A percentile compares a stretch with the other conserved stretches of the same genome.
Conservation (phyloP, 2,329 filamentous ascomycete genomes). For the Leptosphaerulina australis region DNA sequence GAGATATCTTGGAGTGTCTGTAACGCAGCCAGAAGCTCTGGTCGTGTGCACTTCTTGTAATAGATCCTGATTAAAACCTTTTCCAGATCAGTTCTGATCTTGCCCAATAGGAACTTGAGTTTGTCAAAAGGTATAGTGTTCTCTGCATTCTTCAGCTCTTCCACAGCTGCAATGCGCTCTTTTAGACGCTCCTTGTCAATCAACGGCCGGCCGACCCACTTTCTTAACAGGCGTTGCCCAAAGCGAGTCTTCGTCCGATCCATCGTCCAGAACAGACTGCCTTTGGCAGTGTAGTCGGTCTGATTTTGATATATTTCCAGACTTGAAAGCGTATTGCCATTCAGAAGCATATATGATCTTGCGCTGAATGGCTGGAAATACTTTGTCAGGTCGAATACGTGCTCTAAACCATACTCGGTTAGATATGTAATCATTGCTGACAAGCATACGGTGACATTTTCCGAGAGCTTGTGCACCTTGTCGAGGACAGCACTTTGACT, state of each 20-base stretch:
- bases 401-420: conserved; percentile 88
- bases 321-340: conserved; percentile 91
- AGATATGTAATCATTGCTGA: conserved; percentile 96
- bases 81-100: conserved; percentile 81
- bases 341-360: conserved; percentile 92
- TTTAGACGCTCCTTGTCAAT: conserved; percentile 77
- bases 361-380: conserved; percentile 97
- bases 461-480: conserved; percentile 82
- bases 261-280: conserved; percentile 93
- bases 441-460: conserved; percentile 86
- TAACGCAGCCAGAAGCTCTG: conserved; percentile 82
- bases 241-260: conserved; percentile 91
- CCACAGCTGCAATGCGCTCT: conserved; percentile 80
- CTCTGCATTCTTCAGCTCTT: conserved; percentile 77
- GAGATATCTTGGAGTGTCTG: conserved; percentile 85
- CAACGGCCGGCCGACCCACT: conserved; percentile 92
- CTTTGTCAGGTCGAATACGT: conserved; percentile 94
- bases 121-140: conserved; percentile 73
- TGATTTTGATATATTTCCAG: conserved; percentile 95
- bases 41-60: conserved; percentile 91
- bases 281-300: conserved; percentile 82
- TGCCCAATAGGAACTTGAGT: conserved; percentile 72
- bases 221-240: conserved; percentile 83
- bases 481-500: conserved; percentile 70
- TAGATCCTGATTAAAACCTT: conserved; percentile 94